Conservation (phyloP, 306 rosid genomes). For the Cajanus cajan region DNA sequence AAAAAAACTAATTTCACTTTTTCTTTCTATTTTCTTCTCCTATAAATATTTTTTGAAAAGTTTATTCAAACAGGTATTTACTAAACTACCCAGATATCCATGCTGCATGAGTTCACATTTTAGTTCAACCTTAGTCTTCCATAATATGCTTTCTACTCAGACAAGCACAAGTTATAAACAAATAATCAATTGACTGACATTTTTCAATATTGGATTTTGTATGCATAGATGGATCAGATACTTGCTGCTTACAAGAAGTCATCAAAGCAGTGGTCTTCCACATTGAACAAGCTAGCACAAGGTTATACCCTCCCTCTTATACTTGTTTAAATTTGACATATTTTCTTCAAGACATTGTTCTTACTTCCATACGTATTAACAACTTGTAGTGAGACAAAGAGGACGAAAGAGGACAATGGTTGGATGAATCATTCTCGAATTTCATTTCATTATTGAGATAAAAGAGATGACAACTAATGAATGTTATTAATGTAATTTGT, state of each 20-base stretch:
- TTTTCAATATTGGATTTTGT: neutral
- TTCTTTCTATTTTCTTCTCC: too few relatives aligned
- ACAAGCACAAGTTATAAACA: neutral
- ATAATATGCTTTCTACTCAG: neutral
- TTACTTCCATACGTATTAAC: conserved; percentile 6
- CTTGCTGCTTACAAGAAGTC: conserved; percentile 80
- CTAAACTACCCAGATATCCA: neutral
- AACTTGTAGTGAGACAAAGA: conserved; percentile 76
- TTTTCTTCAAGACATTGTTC: neutral
- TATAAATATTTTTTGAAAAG: too few relatives aligned
- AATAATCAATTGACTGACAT: conserved; percentile 13
- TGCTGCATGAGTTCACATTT: neutral
- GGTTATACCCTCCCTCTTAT: conserved; percentile 36
- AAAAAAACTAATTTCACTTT: too few relatives aligned
- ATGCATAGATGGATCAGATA: conserved; percentile 41
- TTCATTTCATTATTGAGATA: conserved; percentile 7
- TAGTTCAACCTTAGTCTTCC: neutral
- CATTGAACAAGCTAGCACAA: conserved; percentile 48
- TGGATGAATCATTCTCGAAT: conserved; percentile 49
- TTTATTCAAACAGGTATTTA: too few relatives aligned
- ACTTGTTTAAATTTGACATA: neutral
- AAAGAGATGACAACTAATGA: neutral
- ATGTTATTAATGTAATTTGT: conserved; percentile 13
- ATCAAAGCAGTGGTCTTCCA: conserved; percentile 91
- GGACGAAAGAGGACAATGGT: conserved; percentile 95